These are phyloP conservation scores for Phytophthora pinifolia DNA, from an alignment of 352 stramenopile genomes.

Conservation along the genomic window DNA sequence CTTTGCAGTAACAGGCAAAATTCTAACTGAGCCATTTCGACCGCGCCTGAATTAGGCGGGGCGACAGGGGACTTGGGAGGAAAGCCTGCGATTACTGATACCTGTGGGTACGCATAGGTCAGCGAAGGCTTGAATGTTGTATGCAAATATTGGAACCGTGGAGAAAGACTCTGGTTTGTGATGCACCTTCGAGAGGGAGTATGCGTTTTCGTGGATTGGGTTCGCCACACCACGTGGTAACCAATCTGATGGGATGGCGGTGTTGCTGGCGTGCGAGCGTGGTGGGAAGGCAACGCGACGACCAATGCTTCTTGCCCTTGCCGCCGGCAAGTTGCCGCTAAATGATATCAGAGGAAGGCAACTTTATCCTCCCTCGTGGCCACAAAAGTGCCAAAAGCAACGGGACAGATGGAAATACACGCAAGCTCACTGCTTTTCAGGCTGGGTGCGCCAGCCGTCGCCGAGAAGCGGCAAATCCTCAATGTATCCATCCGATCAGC, in stretches of 20 bases:
- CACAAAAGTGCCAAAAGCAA: too few species aligned
- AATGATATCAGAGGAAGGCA: not conserved
- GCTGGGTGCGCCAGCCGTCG: too few species aligned
- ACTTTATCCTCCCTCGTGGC: not conserved
- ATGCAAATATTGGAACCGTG: too few species aligned
- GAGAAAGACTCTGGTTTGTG: too few species aligned
- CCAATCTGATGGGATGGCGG: constrained; percentile 17
- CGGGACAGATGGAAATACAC: too few species aligned
- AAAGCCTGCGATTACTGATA: not conserved
- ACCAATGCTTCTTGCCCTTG: constrained; percentile 14
- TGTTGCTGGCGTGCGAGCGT: constrained; percentile 19
- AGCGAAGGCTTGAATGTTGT: not conserved
- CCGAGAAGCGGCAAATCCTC: too few species aligned
- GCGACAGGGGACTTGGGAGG: constrained; percentile 7
- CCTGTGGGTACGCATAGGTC: not conserved
- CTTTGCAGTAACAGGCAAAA: constrained; percentile 20
- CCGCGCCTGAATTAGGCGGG: constrained; percentile 4
- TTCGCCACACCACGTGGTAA: not conserved
- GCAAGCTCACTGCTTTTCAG: too few species aligned
- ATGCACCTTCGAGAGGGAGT: too few species aligned
- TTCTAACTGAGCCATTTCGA: constrained; percentile 29
- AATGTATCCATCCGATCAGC: too few species aligned
- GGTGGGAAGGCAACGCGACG: constrained; percentile 12
- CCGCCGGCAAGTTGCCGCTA: not conserved
- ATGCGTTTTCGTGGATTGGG: too few species aligned